Evolutionary conservation across 805 yeast genomes (phyloP), one percentile per base, ranked within the genome.

Genomic region (Yarrowia phangngaensis): DNA sequence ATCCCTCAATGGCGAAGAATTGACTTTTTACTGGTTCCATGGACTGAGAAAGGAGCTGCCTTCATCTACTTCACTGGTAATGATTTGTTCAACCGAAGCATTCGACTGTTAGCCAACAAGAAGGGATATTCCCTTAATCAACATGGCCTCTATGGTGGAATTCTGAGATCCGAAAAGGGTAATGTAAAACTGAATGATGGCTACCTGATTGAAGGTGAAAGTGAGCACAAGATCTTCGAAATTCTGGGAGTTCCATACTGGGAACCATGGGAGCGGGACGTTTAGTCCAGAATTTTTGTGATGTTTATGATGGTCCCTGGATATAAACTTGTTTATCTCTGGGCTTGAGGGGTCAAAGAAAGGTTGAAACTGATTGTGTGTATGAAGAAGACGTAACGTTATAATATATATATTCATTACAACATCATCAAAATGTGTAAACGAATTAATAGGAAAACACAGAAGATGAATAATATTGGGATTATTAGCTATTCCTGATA

Each of bases 31-130:
- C 57, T 69, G 3, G 75, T 73, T 5, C 75, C 74, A 1, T 67
- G 74, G 65, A 51, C 57, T 1, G 67, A 70, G 23, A 55, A 66
- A 7, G 82, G 80, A 0, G 74, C 78, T 0, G 64, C 74, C 0
- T 55, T 70, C 56, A 61, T 78, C 6, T 77, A 78, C 57, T 78
- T 75, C 55, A 75, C 78, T 0, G 83, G 83, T 0, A 72, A 75
- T 54, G 73, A 71, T 50, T 61, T 67, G 17, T 75, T 77, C 58
- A 78, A 77, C 57, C 66, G 80, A 46, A 57, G 64, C 23, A 56
- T 75, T 23, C 62, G 82, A 24, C 54, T 64, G 22, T 56, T 70
- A 20, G 81, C 82, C 0, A 52, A 51, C 14, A 60, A 64, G 20
- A 63, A 65, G 45, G 73, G 73, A 0, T 56, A 62, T 54, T 53